Evolutionary conservation across 192 early-diverging fungal species (phyloP).

Genomic region (Endogone sp.): DNA sequence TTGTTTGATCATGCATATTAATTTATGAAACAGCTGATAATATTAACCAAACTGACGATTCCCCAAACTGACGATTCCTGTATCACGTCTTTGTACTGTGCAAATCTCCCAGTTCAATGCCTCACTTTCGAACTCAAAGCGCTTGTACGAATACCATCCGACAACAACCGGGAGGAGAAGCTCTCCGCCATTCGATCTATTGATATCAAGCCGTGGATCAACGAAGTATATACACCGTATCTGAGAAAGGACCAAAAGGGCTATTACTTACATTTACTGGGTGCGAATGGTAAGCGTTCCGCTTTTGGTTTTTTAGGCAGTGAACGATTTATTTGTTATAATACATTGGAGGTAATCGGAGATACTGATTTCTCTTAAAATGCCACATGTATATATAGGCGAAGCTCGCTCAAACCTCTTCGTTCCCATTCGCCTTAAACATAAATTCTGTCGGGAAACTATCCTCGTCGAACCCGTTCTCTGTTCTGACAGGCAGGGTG

Average conservation of each 20-base stretch:
- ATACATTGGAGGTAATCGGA: not conserved
- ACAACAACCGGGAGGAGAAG: not conserved
- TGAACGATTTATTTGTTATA: not conserved
- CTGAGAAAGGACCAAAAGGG: not conserved
- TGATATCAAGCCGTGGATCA: not conserved
- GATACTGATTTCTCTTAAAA: not conserved
- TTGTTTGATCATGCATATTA: no score
- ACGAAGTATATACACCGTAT: not conserved
- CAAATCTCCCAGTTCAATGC: not conserved
- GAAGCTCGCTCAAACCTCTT: slow-evolving; percentile 21
- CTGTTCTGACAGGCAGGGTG: not conserved
- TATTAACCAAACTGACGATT: not conserved
- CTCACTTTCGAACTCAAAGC: not conserved
- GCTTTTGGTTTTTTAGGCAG: no score
- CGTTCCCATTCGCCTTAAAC: slow-evolving; percentile 22
- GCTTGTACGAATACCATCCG: not conserved
- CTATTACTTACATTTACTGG: not conserved
- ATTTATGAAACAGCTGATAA: not conserved
- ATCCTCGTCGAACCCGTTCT: slow-evolving; percentile 2
- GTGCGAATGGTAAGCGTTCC: not conserved
- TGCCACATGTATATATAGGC: slow-evolving; percentile 13
- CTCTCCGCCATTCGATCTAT: not conserved
- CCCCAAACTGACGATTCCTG: no score
- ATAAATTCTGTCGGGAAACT: not conserved
- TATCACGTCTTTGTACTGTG: no score